Base-by-base conservation (phyloP, 1,284 basidiomycete species). In the Fomes fomentarius region DNA sequence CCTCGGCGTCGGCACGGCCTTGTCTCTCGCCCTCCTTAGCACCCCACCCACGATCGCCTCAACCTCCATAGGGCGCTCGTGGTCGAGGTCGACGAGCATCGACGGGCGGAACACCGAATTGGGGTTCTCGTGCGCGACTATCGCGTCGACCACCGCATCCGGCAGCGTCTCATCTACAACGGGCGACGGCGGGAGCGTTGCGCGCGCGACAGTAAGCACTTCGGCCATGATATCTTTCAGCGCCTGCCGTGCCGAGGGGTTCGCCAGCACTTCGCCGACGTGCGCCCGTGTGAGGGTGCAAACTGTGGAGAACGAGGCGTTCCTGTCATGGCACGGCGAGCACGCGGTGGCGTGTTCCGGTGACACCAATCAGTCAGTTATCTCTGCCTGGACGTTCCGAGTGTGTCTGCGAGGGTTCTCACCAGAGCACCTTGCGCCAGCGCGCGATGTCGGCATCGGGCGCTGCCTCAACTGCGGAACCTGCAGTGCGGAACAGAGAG, bases 21-120 rank as follows among this genome's bases (percentile, higher is more conserved):
- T 67, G 40, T 74, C 71, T 56, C 69, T 73, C 0, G 81, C 86
- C 67, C 81, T 72, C 35, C 79, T 71, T 11, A 87, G 76, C 1
- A 85, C 78, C 45, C 84, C 80, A 0, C 86, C 85, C 11, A 87
- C 63, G 52, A 88, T 84, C 14, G 77, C 83, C 63, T 87, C 85
- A 0, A 88, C 79, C 67, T 89, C 86, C 54, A 87, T 80, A 9
- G 87, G 84, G 38, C 72, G 71, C 3, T 76, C 78, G 17, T 70
- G 73, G 58, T 81, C 75, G 35, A 76, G 71, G 66, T 87, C 85
- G 11, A 87, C 73, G 30, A 87, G 69, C 83, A 87, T 86, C 9
- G 66, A 68, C 8, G 68, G 68, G 42, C 70, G 70, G 61, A 74
- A 73, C 7, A 60, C 59, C 21, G 66, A 71, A 15, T 61, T 52